Base-by-base conservation (phyloP, 2,329 filamentous ascomycete genomes). In the Fusarium sp. region DNA sequence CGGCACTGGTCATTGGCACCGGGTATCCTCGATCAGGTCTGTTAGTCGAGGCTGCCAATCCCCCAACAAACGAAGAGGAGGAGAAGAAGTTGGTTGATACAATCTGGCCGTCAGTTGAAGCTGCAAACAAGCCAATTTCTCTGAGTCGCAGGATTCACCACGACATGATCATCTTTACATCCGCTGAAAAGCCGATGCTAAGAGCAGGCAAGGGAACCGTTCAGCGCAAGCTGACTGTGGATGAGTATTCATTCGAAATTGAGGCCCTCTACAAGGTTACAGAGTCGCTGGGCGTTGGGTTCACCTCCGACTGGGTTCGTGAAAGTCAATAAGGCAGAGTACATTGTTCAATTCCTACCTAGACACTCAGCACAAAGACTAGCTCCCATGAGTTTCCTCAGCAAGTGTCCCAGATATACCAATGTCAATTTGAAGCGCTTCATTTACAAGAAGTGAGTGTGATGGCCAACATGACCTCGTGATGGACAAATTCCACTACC, bases 181-280 rank as follows among this genome's bases (percentile, higher is more conserved):
- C 79, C 1, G 79, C 81, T 0, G 74, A 82, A 8, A 87, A 85
- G 74, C 85, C 85, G 0, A 85, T 88, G 69, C 73, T 79, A 0
- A 81, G 85, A 16, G 82, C 86, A 2, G 81, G 81, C 1, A 88
- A 88, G 73, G 85, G 84, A 0, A 85, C 85, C 0, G 77, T 88
- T 4, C 84, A 86, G 74, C 67, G 76, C 5, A 69, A 66, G 9
- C 16, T 57, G 22, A 75, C 74, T 0, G 18, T 77, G n/a, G 58
- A 64, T 2, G 9, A 40, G 11, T 75, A 79, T 22, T 27, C 33
- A 2, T 20, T 57, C 1, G 66, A 75, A 11, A 29, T 74, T 13
- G 62, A 72, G 11, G 38, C 11, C 5, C 20, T 74, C 0, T 77
- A 71, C 20, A 22, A 62, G 27, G 20, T 14, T 31, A 54, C 47